Base-by-base conservation (phyloP, 257 asterid genomes). In the Solanum sitiens region DNA sequence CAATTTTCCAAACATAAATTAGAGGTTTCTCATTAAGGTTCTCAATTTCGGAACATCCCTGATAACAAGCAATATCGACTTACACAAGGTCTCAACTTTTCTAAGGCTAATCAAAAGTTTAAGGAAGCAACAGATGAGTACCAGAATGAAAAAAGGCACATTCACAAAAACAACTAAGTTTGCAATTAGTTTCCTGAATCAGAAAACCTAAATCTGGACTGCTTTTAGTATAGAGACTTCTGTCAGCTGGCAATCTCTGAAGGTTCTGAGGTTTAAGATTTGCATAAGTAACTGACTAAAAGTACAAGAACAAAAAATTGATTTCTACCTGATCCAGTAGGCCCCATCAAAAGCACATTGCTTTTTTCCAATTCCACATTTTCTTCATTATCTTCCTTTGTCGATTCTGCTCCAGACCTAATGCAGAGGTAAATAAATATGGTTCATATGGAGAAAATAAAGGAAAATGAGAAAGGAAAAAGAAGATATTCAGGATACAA, bases 291-390 rank as follows among this genome's bases (percentile, higher is more conserved):
- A 82, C 70, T 10, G 70, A 30, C 30, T 82, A 20, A 5, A 82
- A 59, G 68, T 73, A 73, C 61, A 47, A 86, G 73, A 50, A 86
- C 32, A n/a, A 84, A 6, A 87, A 87, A 65, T 72, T 83, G 72
- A 77, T 82, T 70, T 67, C 88, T 89, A 93, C 99, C 99, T 91
- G 99, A 96, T 87, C 99, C 99, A 86, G 99, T 96, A 73, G 98
- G 99, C 23, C 99, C 99, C 97, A 96, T 94, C 92, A 96, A 92
- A 89, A 96, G 94, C 91, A 96, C 98, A 88, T 96, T 96, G 97
- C 99, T 96, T 92, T 96, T 95, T 86, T 96, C 99, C 90, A 96
- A 89, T 86, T 96, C 98, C 75, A 96, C 98, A 79, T 93, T 92
- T 87, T 95, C 95, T 53, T 91, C 95, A 59, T 89, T 92, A 90